Percentiles rank a stretch among this genome's conserved stretches.
phyloP scores from a whole-genome alignment of 1,284 basidiomycete genomes.

The Porogramme epimiltina region DNA sequence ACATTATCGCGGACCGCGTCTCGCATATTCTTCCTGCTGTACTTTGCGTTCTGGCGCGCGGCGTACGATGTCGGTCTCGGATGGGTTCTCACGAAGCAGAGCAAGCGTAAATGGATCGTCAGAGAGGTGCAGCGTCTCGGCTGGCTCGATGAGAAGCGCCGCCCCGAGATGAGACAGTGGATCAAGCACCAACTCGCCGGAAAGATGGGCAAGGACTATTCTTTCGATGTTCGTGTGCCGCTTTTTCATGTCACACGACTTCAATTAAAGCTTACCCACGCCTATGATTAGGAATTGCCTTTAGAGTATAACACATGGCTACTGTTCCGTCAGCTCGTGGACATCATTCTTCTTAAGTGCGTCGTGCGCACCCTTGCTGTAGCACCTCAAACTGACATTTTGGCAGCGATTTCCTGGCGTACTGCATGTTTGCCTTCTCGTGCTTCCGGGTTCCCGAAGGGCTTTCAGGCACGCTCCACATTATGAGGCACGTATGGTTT shows the following conservation, averaged over 20 bases:
- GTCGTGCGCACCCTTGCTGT: conserved; percentile 32
- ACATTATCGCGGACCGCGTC: conserved; percentile 57
- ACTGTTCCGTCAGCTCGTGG: conserved; percentile 90
- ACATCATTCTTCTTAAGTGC: conserved; percentile 97
- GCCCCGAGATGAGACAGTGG: conserved; percentile 75
- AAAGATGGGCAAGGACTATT: conserved; percentile 95
- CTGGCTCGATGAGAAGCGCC: conserved; percentile 81
- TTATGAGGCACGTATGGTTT: conserved; percentile 58
- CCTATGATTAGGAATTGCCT: conserved; percentile 60
- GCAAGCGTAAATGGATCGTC: conserved; percentile 93
- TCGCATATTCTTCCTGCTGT: conserved; percentile 75
- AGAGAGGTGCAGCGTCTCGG: conserved; percentile 76
- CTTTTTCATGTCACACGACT: conserved; percentile 18
- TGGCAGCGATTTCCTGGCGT: conserved; percentile 88
- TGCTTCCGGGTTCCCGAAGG: conserved; percentile 84
- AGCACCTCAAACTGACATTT: too few relatives aligned
- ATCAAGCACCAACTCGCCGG: conserved; percentile 84
- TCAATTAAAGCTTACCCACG: conserved; percentile 14
- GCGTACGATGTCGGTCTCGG: conserved; percentile 94
- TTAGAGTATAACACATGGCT: conserved; percentile 91
- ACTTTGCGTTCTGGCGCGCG: conserved; percentile 92
- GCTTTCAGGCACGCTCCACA: conserved; percentile 74
- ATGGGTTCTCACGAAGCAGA: conserved; percentile 92
- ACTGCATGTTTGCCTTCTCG: conserved; percentile 94
- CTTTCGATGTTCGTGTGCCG: conserved; percentile 72